Evolutionary conservation across 164 flowering plant genomes (phyloP).

Genomic region (Liquidambar formosana): DNA sequence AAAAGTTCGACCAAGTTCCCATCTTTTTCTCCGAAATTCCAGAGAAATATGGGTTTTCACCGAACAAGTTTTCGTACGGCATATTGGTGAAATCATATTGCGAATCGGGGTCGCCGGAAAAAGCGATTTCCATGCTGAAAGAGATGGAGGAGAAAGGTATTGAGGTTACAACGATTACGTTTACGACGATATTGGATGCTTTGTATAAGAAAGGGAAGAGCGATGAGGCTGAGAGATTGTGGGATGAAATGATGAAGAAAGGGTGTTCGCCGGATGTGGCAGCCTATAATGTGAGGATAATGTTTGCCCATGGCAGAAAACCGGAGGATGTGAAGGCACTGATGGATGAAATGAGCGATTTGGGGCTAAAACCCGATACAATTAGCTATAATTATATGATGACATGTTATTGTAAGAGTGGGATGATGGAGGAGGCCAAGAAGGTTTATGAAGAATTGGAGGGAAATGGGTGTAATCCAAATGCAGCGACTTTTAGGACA

Average conservation of each 20-base stretch:
- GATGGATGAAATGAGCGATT: slow-evolving; percentile 68
- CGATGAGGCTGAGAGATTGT: slow-evolving; percentile 58
- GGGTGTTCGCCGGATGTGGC: slow-evolving; percentile 61
- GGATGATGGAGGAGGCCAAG: slow-evolving; percentile 67
- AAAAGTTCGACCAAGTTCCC: slow-evolving; percentile 47
- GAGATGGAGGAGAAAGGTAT: slow-evolving; percentile 64
- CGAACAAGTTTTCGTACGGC: slow-evolving; percentile 66
- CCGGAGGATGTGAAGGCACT: slow-evolving; percentile 49
- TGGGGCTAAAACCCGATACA: slow-evolving; percentile 61
- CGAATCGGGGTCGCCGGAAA: slow-evolving; percentile 44
- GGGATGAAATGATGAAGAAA: slow-evolving; percentile 60
- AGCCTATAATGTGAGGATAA: slow-evolving; percentile 66
- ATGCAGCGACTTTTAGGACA: slow-evolving; percentile 75
- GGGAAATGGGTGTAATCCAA: slow-evolving; percentile 50
- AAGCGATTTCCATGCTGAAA: slow-evolving; percentile 40
- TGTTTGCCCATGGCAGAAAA: slow-evolving; percentile 36
- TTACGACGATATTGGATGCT: slow-evolving; percentile 54
- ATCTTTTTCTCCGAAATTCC: slow-evolving; percentile 56
- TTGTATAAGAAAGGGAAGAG: slow-evolving; percentile 56
- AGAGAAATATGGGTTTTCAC: slow-evolving; percentile 38
- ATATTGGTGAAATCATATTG: slow-evolving; percentile 64
- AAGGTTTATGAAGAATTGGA: slow-evolving; percentile 55
- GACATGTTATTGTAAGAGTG: slow-evolving; percentile 55
- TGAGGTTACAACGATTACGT: slow-evolving; percentile 48
- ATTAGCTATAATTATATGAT: slow-evolving; percentile 62